A percentile compares a stretch with the other conserved stretches of the same genome.
Conservation (phyloP, 164 flowering plant genomes). For the Vitis amurensis region DNA sequence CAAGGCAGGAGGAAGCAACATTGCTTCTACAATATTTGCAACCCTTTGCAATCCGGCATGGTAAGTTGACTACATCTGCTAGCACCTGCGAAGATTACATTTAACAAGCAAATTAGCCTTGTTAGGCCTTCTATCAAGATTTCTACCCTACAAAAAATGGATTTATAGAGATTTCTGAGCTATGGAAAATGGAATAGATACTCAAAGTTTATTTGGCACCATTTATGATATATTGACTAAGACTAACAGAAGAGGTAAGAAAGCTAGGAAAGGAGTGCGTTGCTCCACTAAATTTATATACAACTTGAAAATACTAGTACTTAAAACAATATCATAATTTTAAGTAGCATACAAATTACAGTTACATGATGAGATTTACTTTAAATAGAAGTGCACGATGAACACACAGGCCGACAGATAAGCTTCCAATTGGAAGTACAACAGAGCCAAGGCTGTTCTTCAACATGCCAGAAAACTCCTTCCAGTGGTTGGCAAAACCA, state of each 20-base stretch:
- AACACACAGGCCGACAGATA: slow-evolving; percentile 25
- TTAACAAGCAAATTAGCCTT: no score
- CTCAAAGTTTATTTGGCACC: no score
- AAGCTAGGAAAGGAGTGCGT: no score
- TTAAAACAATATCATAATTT: no score
- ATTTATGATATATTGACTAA: no score
- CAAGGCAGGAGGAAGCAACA: slow-evolving; percentile 26
- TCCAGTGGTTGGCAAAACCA: slow-evolving; percentile 11
- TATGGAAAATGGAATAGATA: no score
- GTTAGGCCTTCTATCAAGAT: no score
- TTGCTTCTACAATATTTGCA: slow-evolving; percentile 27
- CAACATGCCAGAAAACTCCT: slow-evolving; percentile 7
- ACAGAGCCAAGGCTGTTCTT: slow-evolving; percentile 16
- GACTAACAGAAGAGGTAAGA: no score
- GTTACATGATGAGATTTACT: slow-evolving; percentile 3
- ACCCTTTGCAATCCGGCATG: slow-evolving; percentile 30
- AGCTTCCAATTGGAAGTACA: slow-evolving; percentile 27
- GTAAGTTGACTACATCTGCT: slow-evolving; percentile 23
- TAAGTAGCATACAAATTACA: background rate
- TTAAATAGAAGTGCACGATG: slow-evolving; percentile 30
- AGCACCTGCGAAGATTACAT: slow-evolving; percentile 15
- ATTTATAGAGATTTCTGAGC: no score
- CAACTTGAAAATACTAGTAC: no score
- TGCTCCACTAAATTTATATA: no score
- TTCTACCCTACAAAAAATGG: no score